phyloP scores from a whole-genome alignment of 2,329 filamentous ascomycete species.

The Ceratocystis colombiana region DNA sequence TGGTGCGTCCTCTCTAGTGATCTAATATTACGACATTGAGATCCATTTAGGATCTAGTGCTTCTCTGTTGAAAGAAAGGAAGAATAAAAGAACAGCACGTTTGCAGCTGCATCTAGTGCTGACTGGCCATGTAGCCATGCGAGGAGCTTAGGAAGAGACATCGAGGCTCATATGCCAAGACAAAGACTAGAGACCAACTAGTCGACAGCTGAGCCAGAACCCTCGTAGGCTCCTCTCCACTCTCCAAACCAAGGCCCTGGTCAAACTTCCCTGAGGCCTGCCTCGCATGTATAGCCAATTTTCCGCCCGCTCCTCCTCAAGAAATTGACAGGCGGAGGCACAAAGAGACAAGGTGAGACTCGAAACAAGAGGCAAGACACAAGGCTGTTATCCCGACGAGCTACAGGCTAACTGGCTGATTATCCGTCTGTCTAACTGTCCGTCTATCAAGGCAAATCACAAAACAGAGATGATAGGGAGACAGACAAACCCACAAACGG shows the following conservation, averaged over 20 bases:
- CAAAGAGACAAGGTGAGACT: background rate
- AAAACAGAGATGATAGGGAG: no score
- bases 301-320: background rate
- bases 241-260: no score
- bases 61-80: no score
- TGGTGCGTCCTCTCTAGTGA: background rate
- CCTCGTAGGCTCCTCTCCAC: no score
- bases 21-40: conserved; percentile 13
- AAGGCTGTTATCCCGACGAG: background rate
- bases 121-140: background rate
- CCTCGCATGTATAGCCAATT: background rate
- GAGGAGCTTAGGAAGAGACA: background rate
- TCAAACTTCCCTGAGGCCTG: no score
- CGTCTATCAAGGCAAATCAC: background rate
- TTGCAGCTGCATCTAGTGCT: background rate
- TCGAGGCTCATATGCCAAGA: no score
- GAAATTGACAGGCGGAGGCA: background rate
- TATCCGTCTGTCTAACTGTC: background rate
- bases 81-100: background rate
- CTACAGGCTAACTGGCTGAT: background rate
- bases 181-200: no score
- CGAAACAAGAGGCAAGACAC: conserved; percentile 9
- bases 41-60: conserved; percentile 1
- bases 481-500: no score
- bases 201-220: no score